Base-by-base conservation (phyloP, 495 filamentous ascomycete genomes). In the Hypomontagnella submonticulosa region DNA sequence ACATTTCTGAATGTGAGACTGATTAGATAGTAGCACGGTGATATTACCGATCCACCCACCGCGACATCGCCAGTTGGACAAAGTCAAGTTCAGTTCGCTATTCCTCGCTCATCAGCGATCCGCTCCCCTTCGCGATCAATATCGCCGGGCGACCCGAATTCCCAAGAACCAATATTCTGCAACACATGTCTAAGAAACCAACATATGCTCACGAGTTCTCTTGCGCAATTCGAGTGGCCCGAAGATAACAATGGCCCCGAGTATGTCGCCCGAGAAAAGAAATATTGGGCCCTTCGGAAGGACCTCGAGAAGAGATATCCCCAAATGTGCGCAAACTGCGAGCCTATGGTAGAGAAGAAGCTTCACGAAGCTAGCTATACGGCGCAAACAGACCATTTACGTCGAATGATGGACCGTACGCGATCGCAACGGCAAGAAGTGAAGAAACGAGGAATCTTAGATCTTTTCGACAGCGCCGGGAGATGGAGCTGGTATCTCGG, bases 21-120 rank as follows among this genome's bases (percentile, higher is more conserved):
- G 32, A 52, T 43, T 47, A 71, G 46, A 40, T 40, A 38, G 23
- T 67, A 93, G 90, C 84, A 92, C 72, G 93, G 93, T 69, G 83
- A 93, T 51, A 92, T 96, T 43, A 91, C 89, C 44, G 93, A 97
- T 72, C 91, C 93, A 12, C 92, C 93, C n/a, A 82, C 85, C 27
- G 74, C 82, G 8, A 82, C 77, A 56, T 74, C 55, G 42, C 54
- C 44, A 37, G 38, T 75, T 36, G 72, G 72, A 42, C 74, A 74
- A 57, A 74, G 69, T 55, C 61, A 70, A 32, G 61, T 75, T 30
- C 78, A 72, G 56, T 79, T 63, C 69, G 71, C 77, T 60, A 74
- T 82, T 56, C 71, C 77, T 57, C 73, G 73, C 16, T 23, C 79
- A 36, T 54, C 55, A 38, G 50, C 41, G 61, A 64, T 56, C 55